Conservation (phyloP, 2,329 filamentous ascomycete species). For the Talaromyces sp. region DNA sequence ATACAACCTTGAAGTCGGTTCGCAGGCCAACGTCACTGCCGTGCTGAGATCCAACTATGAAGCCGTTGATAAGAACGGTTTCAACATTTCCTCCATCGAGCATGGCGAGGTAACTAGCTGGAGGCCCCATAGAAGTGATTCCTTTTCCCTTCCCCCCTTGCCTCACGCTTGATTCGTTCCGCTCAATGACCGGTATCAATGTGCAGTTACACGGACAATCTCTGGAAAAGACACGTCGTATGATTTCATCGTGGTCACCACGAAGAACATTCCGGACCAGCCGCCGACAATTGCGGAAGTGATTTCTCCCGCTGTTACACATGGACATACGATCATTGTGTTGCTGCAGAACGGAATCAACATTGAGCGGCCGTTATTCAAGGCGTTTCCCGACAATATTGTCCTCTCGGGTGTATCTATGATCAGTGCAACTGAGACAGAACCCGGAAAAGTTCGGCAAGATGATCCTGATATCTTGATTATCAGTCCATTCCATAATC, state of each 20-base stretch:
- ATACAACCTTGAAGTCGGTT: conserved; percentile 50
- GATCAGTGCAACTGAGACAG: conserved; percentile 47
- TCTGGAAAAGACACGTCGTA: conserved; percentile 27
- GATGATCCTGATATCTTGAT: conserved; percentile 48
- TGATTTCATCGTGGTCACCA: conserved; percentile 54
- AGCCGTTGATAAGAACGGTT: conserved; percentile 47
- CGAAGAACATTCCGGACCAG: conserved; percentile 56
- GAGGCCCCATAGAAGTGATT: conserved; percentile 40
- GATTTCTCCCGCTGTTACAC: conserved; percentile 48
- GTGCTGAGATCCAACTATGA: conserved; percentile 56
- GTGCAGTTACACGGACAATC: conserved; percentile 44
- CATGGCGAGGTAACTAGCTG: conserved; percentile 45
- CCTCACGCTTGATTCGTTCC: neutral
- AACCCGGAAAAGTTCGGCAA: conserved; percentile 48
- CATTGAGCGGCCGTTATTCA: conserved; percentile 51
- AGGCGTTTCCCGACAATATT: conserved; percentile 47
- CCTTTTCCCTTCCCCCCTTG: conserved; percentile 7
- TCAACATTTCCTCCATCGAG: conserved; percentile 52
- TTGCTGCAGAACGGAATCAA: conserved; percentile 57
- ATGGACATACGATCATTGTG: conserved; percentile 47
- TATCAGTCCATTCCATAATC: conserved; percentile 46
- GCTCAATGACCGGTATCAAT: conserved; percentile 4
- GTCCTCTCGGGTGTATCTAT: conserved; percentile 51
- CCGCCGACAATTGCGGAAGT: conserved; percentile 46
- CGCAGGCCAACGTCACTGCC: conserved; percentile 48